A percentile compares a stretch with the other conserved stretches of the same genome.
phyloP scores from a whole-genome alignment of 1,284 basidiomycete genomes.

The Phylloboletellus chloephorus region DNA sequence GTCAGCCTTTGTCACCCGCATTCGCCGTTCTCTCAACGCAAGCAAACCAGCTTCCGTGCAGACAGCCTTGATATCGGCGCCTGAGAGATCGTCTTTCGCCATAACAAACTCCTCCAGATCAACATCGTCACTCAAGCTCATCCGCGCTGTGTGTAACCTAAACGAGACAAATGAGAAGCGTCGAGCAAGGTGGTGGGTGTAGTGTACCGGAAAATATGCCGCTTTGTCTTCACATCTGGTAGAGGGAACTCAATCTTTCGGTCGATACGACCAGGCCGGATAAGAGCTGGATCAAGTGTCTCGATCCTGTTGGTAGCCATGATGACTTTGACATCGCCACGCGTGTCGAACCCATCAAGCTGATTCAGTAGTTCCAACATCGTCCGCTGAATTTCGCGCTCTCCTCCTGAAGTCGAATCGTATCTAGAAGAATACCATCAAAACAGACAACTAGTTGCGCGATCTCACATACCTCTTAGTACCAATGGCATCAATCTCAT shows the following conservation, averaged over 20 bases:
- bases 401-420: conserved; percentile 95
- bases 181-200: background rate
- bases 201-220: conserved; percentile 89
- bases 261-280: conserved; percentile 97
- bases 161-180: conserved; percentile 5
- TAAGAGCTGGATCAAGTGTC: conserved; percentile 92
- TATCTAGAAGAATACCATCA: conserved; percentile 49
- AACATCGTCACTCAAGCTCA: conserved; percentile 90
- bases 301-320: conserved; percentile 95
- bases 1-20: conserved; percentile 93
- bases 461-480: conserved; percentile 77
- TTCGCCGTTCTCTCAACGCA: conserved; percentile 90
- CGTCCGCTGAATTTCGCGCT: conserved; percentile 97
- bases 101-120: conserved; percentile 95
- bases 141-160: conserved; percentile 91
- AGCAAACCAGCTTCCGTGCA: conserved; percentile 96
- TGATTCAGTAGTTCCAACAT: conserved; percentile 99
- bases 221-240: conserved; percentile 93
- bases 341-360: conserved; percentile 98
- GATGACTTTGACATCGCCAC: conserved; percentile 97
- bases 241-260: conserved; percentile 96
- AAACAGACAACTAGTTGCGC: background rate
- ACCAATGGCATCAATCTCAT: conserved; percentile 98
- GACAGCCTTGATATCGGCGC: conserved; percentile 97
- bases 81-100: conserved; percentile 94